Evolutionary conservation across 2,329 filamentous ascomycete species (phyloP), one percentile per base, ranked within the genome.

Genomic region (Periconia sp.): DNA sequence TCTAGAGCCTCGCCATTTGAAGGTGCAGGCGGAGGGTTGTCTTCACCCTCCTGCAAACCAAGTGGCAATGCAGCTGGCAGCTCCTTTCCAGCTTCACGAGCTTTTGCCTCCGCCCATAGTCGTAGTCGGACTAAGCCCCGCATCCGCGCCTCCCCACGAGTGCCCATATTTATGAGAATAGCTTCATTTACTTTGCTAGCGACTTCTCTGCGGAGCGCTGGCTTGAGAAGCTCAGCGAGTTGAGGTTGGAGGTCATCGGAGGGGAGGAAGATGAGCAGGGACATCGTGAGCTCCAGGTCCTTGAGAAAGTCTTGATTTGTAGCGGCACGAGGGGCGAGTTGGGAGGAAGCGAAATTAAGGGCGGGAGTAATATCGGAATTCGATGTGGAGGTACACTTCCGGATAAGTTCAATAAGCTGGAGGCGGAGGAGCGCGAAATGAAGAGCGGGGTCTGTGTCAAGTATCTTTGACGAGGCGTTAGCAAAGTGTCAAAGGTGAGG

Each of bases 321-420:
- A 1, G 92, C 86, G 6, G 92, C 94, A 41, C 90, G 85, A 4
- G 94, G 92, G 9, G 90, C 91, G 11, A 99, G 81, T 59, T 96
- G 87, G 24, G 86, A 83, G 1, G 88, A 91, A 1, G 94, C 94
- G 71, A 99, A 99, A 45, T 86, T 84, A 38, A 99, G 73, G 1
- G 91, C 94, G 5, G 87, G 84, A 7, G 76, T 83, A 40, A 96
- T 91, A 57, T 96, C 89, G 21, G 84, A 83, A 40, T 83, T 79
- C 7, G 82, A 78, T 26, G 78, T 77, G 9, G 81, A 76, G 41
- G 83, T 89, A 70, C 88, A 91, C 28, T 77, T 77, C 23, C 91
- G 85, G 58, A 99, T 99, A 39, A 97, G 79, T 73, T 99, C 94
- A 42, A 99, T 88, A 5, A 99, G 80, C 68, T 99, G 94, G 26